These are phyloP conservation scores for Anthracocystis walkeri DNA, from an alignment of 1,284 basidiomycete genomes.

Conservation along the genomic window DNA sequence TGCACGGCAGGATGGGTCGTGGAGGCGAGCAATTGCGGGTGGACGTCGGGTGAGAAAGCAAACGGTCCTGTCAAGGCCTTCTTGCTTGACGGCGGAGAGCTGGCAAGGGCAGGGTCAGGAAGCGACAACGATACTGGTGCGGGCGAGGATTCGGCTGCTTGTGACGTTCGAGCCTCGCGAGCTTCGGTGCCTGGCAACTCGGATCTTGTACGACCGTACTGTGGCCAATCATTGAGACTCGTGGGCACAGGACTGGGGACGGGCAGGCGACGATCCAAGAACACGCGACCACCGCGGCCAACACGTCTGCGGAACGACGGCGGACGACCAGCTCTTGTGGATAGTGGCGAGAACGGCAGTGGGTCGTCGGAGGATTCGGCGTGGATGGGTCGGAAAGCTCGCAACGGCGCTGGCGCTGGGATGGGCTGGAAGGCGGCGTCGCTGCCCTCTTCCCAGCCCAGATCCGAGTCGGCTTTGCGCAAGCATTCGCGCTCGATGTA, in stretches of 20 bases:
- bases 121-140: slow-evolving; percentile 8
- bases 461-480: slow-evolving; percentile 59
- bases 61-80: slow-evolving; percentile 54
- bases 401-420: slow-evolving; percentile 53
- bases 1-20: slow-evolving; percentile 35
- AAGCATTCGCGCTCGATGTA: slow-evolving; percentile 67
- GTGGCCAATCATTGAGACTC: slow-evolving; percentile 64
- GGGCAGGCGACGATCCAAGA: slow-evolving; percentile 64
- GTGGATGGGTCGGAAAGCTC: slow-evolving; percentile 65
- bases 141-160: slow-evolving; percentile 11
- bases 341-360: slow-evolving; percentile 40
- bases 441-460: slow-evolving; percentile 66
- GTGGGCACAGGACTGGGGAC: slow-evolving; percentile 65
- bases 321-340: slow-evolving; percentile 60
- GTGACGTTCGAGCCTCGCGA: not conserved
- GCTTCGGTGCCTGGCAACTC: slow-evolving; percentile 19
- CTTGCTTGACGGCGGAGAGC: slow-evolving; percentile 21
- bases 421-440: slow-evolving; percentile 66
- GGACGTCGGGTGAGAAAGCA: slow-evolving; percentile 59
- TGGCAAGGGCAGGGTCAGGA: slow-evolving; percentile 18
- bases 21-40: slow-evolving; percentile 53
- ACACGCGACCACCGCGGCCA: slow-evolving; percentile 67
- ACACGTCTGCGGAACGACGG: slow-evolving; percentile 67
- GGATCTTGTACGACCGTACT: slow-evolving; percentile 22
- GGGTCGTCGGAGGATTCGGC: slow-evolving; percentile 51